A percentile compares a stretch with the other conserved stretches of the same genome.
These are phyloP conservation scores for Cornus florida DNA, from an alignment of 148 eudicot genomes.

Conservation along the genomic window DNA sequence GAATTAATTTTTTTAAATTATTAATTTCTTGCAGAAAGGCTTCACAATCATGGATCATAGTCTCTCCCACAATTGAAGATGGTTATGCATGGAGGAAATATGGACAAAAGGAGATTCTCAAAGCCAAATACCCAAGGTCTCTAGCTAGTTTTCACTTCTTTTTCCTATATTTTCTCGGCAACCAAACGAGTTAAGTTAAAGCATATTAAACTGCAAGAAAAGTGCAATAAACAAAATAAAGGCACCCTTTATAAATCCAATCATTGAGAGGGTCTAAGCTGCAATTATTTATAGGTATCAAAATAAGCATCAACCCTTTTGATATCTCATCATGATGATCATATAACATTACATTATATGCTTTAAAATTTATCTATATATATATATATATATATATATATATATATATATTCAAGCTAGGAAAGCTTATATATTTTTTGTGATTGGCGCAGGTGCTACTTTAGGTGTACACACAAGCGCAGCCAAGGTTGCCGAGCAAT, in stretches of 20 bases:
- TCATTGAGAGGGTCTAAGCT: background rate
- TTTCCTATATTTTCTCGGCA: background rate
- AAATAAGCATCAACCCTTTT: no score
- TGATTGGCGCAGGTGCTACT: conserved; percentile 42
- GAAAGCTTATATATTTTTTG: background rate
- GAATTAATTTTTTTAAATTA: no score
- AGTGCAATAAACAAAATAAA: background rate
- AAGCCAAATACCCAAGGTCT: conserved; percentile 46
- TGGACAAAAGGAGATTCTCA: conserved; percentile 45
- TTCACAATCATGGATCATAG: conserved; percentile 14
- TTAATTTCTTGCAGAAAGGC: conserved; percentile 24
- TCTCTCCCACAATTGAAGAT: conserved; percentile 32
- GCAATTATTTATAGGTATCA: no score
- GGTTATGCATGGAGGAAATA: conserved; percentile 53
- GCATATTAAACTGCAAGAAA: no score
- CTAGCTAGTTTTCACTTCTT: background rate
- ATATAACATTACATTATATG: no score
- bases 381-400: no score
- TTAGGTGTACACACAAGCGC: conserved; percentile 45
- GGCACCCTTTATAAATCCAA: background rate
- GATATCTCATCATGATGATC: no score
- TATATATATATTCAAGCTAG: background rate
- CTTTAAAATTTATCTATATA: no score
- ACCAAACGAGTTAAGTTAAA: background rate
- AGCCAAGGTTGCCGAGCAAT: conserved; percentile 40